Evolutionary conservation across 2,329 filamentous ascomycete genomes (phyloP), one percentile per base, ranked within the genome.

Genomic region (Grosmannia serpens): DNA sequence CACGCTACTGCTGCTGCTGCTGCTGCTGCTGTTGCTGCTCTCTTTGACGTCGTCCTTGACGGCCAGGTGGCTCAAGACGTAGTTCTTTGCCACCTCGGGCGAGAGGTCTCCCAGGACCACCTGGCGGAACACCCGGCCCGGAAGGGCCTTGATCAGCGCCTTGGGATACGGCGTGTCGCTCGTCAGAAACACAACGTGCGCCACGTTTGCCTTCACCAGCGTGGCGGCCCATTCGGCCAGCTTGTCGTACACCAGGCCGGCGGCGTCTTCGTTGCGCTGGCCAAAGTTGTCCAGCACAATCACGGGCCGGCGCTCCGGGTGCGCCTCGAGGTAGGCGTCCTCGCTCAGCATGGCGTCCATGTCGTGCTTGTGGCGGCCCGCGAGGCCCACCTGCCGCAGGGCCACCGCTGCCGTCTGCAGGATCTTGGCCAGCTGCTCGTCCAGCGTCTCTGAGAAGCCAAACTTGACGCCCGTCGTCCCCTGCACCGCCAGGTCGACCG

Each of bases 381-480:
- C 80, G 4, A 96, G 73, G 0, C 88, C 87, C 54, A 95, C 87
- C 55, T 85, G 77, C 66, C 89, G 91, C 58, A 97, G 76, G 1
- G 92, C 91, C 0, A 80, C 80, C 0, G 88, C 84, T 0, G 91
- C 89, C 41, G 88, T 95, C 66, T 90, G 87, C 73, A 89, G 84
- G 54, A 97, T 96, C 72, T 96, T 96, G 69, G 82, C 84, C 20
- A 97, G 75, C 66, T 97, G 91, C 0, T 88, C 86, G 68, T 96
- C 92, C 31, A 96, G 75, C 0, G 91, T 96, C 69, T 96, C 92
- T 0, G 89, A 95, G 68, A 97, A 96, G 9, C 91, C 91, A 7
- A 91, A 88, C 73, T 97, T 96, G 59, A 95, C 88, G 15, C 92
- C 92, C 24, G 92, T 95, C 15, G 94, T 94, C 65, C 91, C 89